Base-by-base conservation (phyloP, 2,329 filamentous ascomycete species). In the Harringtonia aguacate region DNA sequence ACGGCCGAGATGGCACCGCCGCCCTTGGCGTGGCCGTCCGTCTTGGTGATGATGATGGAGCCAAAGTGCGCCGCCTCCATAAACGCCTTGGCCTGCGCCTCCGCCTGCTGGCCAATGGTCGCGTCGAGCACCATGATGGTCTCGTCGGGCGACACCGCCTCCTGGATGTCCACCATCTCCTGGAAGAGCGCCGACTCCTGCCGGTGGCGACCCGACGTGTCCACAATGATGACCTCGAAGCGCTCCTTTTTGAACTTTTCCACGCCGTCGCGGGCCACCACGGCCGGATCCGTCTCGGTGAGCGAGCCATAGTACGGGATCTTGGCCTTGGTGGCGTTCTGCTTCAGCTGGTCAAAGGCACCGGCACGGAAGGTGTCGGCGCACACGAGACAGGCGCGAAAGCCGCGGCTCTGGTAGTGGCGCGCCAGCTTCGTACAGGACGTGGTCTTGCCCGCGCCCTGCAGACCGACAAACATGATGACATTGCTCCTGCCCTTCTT, bases 201-300 rank as follows among this genome's bases (percentile, higher is more conserved):
- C 58, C 88, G 80, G 68, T 98, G 92, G 53, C 92, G 76, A 62
- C 92, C 92, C 38, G 86, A 94, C 0, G 92, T 98, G 67, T 98
- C 92, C 44, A 98, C 92, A 50, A 98, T 97, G 57, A 98, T 98
- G 53, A 98, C 82, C 64, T 98, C 92, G 60, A 98, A 98, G 39
- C 81, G 78, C 68, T 98, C 92, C 71, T 95, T 97, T 70, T 95
- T 95, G 73, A 98, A 98, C 66, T 97, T 94, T 38, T 95, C 88
- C 28, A 98, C 92, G 66, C 92, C 92, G 54, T 95, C 89, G n/a
- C 80, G 77, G 0, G 92, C 90, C 17, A 98, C 92, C 7, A 88
- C 81, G 1, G 90, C 88, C 0, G 92, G 92, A 58, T 98, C 92
- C 8, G 89, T 95, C 67, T 98, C 88, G 3, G 90, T 98, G 51